Conservation (phyloP, 305 asterid species). For the Fraxinus baroniana region DNA sequence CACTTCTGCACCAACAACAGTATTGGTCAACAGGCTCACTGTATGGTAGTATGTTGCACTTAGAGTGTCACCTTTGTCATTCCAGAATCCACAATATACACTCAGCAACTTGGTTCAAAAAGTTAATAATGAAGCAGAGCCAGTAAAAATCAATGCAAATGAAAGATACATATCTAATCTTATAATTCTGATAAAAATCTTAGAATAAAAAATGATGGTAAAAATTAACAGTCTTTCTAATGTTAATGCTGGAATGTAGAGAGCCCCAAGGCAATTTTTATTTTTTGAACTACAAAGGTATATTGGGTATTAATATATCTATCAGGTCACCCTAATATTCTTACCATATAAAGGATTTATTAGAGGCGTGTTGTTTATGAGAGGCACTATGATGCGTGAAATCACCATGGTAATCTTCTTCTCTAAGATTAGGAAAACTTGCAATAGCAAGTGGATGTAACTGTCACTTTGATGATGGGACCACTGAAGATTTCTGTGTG, state of each 20-base stretch:
- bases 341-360: not conserved
- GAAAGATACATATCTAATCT: not conserved
- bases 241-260: not conserved
- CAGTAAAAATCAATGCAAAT: not conserved
- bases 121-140: not conserved
- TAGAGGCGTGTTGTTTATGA: too few relatives aligned
- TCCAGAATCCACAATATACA: constrained; percentile 34
- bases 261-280: not conserved
- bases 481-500: not conserved
- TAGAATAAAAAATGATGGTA: not conserved
- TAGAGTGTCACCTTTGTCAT: constrained; percentile 51
- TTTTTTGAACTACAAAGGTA: not conserved
- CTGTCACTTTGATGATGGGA: not conserved
- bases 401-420: not conserved
- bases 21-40: constrained; percentile 44
- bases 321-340: not conserved
- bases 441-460: not conserved
- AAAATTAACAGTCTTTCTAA: not conserved
- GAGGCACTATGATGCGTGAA: not conserved
- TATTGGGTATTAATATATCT: not conserved
- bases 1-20: constrained; percentile 58
- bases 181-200: not conserved
- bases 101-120: not conserved
- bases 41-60: constrained; percentile 56
- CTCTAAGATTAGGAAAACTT: not conserved